These are phyloP conservation scores for Pyracantha coccinea DNA, from an alignment of 331 rosid species.

Conservation along the genomic window DNA sequence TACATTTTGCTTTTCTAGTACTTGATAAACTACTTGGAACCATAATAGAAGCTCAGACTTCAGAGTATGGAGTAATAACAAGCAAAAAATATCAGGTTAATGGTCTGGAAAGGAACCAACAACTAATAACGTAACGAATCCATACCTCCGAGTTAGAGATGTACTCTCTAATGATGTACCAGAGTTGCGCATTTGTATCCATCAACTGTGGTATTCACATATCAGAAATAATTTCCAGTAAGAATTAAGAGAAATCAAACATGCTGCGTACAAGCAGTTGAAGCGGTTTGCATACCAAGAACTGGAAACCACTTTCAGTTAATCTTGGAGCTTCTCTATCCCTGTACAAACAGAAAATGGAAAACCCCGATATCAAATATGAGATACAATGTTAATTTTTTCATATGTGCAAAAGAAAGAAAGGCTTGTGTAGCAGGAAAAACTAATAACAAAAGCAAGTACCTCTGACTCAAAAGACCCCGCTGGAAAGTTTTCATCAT, in stretches of 20 bases:
- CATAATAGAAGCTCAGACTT: too few species aligned
- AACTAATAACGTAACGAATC: background rate
- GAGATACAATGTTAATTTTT: constrained; percentile 1
- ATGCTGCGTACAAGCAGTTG: constrained; percentile 4
- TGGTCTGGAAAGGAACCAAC: background rate
- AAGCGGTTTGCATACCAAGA: constrained; percentile 64
- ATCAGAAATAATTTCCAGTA: constrained; percentile 13
- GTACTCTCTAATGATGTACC: constrained; percentile 96
- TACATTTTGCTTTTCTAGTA: background rate
- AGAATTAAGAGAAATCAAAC: constrained; percentile 15
- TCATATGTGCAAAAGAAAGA: background rate
- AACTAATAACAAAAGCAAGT: constrained; percentile 2
- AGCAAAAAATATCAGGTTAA: background rate
- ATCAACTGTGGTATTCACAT: constrained; percentile 56
- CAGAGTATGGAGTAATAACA: background rate
- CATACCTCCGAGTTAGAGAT: constrained; percentile 89
- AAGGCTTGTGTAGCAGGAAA: background rate
- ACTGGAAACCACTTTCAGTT: constrained; percentile 96
- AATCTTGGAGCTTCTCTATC: constrained; percentile 80
- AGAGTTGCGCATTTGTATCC: constrained; percentile 95
- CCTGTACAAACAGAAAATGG: constrained; percentile 31
- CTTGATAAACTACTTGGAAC: background rate
- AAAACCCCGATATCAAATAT: constrained; percentile 9
- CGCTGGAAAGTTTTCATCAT: constrained; percentile 91
- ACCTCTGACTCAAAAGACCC: constrained; percentile 85